Base-by-base conservation (phyloP, 148 eudicot genomes). In the Silene latifolia region DNA sequence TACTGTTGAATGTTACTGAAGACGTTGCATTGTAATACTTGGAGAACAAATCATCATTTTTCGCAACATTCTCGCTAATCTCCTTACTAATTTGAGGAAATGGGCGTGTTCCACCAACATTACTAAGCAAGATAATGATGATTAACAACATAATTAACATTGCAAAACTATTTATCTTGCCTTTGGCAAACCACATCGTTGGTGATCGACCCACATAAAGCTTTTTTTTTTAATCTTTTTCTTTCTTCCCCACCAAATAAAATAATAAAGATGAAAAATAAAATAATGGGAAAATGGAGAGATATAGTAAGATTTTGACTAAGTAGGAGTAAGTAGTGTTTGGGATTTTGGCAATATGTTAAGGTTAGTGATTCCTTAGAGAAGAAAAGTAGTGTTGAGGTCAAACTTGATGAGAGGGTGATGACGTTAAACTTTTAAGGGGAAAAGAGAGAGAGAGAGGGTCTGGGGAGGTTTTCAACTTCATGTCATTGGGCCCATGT, bases 121-220 rank as follows among this genome's bases (percentile, higher is more conserved):
- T 68, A 71, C 29, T 74, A 48, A 35, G 21, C 13, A 27, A 44
- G 15, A 63, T 60, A 48, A 67, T 19, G 76, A 81, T 79, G 17
- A 82, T 75, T 39, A 83, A 71, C 20, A 83, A 47, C 32, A 81
- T 66, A 73, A 89, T 65, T 64, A 78, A 19, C 11, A 82, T 68
- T 60, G n/a, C 77, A 7, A 1, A 42, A n/a, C 0, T 24, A 32
- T 13, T 24, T 2, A 60, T 83, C 64, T 72, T 77, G 80, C 81
- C 77, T 76, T 79, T 78, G 88, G 86, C 74, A 80, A 81, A 84
- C 72, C 76, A 80, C 88, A 79, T 83, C 57, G 76, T 81, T 66
- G 77, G 53, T 19, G 10, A 69, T 60, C 74, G 73, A 75, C 63
- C 82, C 76, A 80, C 87, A 73, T 77, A 85, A 81, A 89, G 78